Evolutionary conservation across 164 flowering plant species (phyloP).

Genomic region (Vitis cinerea): DNA sequence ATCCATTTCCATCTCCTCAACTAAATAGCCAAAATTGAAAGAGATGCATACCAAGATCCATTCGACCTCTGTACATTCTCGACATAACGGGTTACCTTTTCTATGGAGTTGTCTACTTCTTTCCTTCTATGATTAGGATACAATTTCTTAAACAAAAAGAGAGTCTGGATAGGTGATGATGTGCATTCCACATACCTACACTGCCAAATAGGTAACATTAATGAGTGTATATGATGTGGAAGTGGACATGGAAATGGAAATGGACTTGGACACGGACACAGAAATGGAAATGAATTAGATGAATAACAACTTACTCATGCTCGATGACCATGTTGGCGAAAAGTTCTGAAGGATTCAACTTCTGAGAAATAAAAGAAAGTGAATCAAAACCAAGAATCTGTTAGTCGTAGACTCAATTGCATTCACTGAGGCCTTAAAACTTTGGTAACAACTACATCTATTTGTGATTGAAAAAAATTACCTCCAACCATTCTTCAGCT

Average conservation of each 20-base stretch:
- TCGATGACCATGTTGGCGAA: constrained; percentile 33
- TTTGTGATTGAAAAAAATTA: neutral
- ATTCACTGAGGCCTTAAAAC: neutral
- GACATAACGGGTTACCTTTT: constrained; percentile 28
- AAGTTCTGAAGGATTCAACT: constrained; percentile 41
- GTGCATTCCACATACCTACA: too few species aligned
- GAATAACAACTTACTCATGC: constrained; percentile 20
- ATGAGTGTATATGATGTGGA: too few species aligned
- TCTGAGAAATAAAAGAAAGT: constrained; percentile 5
- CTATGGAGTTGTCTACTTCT: constrained; percentile 33
- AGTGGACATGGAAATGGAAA: too few species aligned
- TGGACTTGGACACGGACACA: too few species aligned
- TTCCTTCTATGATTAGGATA: constrained; percentile 43
- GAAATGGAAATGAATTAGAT: too few species aligned
- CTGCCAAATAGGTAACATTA: too few species aligned
- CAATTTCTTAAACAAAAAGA: constrained; percentile 34
- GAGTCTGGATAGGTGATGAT: neutral
- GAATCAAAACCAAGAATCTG: neutral
- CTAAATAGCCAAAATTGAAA: too few species aligned
- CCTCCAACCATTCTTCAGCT: constrained; percentile 40
- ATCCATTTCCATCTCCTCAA: too few species aligned
- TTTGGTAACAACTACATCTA: neutral
- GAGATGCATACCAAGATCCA: constrained; percentile 42
- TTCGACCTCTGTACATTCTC: constrained; percentile 39
- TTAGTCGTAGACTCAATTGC: neutral